Evolutionary conservation across 148 eudicot genomes (phyloP).

Genomic region (Rhododendron mucronatum): DNA sequence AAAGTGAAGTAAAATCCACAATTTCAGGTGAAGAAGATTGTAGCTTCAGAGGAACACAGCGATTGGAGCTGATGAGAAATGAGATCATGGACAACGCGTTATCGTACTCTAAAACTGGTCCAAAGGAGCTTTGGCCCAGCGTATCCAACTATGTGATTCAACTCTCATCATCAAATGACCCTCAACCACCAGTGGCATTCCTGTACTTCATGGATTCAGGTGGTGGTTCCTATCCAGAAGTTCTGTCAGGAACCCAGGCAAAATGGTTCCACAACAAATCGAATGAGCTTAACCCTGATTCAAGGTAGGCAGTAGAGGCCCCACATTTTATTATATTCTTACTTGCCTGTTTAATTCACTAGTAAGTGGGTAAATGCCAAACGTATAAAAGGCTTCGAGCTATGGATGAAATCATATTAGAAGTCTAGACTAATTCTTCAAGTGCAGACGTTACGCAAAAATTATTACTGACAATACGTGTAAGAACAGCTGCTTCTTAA

Average conservation of each 20-base stretch:
- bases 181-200: constrained; percentile 44
- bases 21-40: constrained; percentile 43
- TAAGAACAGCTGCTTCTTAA: neutral
- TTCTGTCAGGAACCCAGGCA: constrained; percentile 66
- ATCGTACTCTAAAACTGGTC: constrained; percentile 58
- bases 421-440: neutral
- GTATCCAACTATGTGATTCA: constrained; percentile 69
- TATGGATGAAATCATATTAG: neutral
- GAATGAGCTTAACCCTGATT: constrained; percentile 61
- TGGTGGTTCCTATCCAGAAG: constrained; percentile 90
- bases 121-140: constrained; percentile 75
- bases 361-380: neutral
- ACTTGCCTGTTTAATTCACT: neutral
- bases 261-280: constrained; percentile 65
- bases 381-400: neutral
- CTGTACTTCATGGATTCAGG: constrained; percentile 93
- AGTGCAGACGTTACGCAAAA: neutral
- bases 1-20: neutral
- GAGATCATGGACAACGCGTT: constrained; percentile 44
- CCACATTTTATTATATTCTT: neutral
- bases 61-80: constrained; percentile 52
- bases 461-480: neutral
- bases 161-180: constrained; percentile 43
- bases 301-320: constrained; percentile 39
- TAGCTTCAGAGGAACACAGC: constrained; percentile 63